Evolutionary conservation across 2,329 filamentous ascomycete species (phyloP).

Genomic region (Penicillium sp.): DNA sequence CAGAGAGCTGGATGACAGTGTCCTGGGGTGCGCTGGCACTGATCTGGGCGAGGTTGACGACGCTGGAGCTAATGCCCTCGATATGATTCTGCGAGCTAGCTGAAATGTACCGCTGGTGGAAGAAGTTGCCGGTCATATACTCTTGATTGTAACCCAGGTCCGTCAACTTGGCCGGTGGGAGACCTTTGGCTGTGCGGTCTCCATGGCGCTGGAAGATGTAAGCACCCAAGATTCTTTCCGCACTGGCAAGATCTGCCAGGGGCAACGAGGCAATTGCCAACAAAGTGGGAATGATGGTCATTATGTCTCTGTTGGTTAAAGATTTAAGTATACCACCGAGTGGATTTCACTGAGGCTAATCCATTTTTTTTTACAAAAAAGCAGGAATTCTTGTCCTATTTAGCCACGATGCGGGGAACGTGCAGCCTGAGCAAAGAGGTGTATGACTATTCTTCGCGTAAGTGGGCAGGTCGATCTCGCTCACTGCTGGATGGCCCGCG

Average conservation of each 20-base stretch:
- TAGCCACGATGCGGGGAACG: background rate
- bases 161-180: constrained; percentile 69
- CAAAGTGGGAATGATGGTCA: background rate
- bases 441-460: constrained; percentile 6
- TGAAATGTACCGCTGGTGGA: constrained; percentile 71
- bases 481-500: background rate
- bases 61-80: constrained; percentile 62
- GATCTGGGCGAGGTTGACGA: constrained; percentile 69
- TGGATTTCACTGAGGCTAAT: background rate
- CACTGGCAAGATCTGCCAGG: constrained; percentile 18
- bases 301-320: background rate
- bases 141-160: constrained; percentile 74
- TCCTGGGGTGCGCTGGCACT: constrained; percentile 70
- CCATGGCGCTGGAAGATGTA: constrained; percentile 88
- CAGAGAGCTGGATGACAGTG: constrained; percentile 74
- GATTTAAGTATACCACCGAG: background rate
- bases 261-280: background rate
- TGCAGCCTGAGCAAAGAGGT: background rate
- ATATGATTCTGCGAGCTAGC: constrained; percentile 61
- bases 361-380: background rate
- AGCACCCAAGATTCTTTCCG: constrained; percentile 72
- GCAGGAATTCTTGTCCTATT: background rate
- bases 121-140: constrained; percentile 70
- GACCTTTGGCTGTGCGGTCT: constrained; percentile 76
- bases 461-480: background rate